Evolutionary conservation across 768 basidiomycete species (phyloP).

Genomic region (Leccinellum albellum): DNA sequence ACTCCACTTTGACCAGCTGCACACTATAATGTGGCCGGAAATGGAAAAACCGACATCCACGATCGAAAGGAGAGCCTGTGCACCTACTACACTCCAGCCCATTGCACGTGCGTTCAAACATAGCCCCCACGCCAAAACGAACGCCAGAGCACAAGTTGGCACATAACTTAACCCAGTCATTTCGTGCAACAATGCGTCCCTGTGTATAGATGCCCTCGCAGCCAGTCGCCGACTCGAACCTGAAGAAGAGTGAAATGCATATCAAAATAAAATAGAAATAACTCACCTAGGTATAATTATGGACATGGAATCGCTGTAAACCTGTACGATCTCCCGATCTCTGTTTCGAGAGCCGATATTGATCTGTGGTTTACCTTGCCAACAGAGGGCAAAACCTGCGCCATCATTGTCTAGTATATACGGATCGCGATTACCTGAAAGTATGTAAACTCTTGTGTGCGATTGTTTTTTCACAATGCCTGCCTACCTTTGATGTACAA

Average conservation of each 20-base stretch:
- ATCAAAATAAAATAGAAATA: neutral
- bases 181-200: conserved; percentile 19
- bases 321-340: conserved; percentile 77
- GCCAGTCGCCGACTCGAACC: conserved; percentile 18
- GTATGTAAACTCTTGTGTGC: conserved; percentile 5
- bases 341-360: conserved; percentile 66
- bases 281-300: conserved; percentile 84
- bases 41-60: conserved; percentile 74
- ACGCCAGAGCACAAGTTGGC: conserved; percentile 84
- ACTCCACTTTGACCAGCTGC: conserved; percentile 47
- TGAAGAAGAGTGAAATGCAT: conserved; percentile 6
- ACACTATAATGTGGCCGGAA: conserved; percentile 82
- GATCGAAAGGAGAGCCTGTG: conserved; percentile 58
- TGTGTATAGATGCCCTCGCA: conserved; percentile 15
- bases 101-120: conserved; percentile 75
- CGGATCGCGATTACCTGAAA: conserved; percentile 76
- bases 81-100: conserved; percentile 63
- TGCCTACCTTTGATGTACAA: conserved; percentile 79
- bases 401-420: conserved; percentile 65
- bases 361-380: conserved; percentile 72
- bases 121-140: conserved; percentile 80
- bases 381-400: conserved; percentile 84
- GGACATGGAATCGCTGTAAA: conserved; percentile 73
- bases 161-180: conserved; percentile 62
- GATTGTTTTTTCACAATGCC: conserved; percentile 5